Evolutionary conservation across 2,329 filamentous ascomycete species (phyloP), one percentile per base, ranked within the genome.

Genomic region (Ophiocordyceps camponoti-saundersi): DNA sequence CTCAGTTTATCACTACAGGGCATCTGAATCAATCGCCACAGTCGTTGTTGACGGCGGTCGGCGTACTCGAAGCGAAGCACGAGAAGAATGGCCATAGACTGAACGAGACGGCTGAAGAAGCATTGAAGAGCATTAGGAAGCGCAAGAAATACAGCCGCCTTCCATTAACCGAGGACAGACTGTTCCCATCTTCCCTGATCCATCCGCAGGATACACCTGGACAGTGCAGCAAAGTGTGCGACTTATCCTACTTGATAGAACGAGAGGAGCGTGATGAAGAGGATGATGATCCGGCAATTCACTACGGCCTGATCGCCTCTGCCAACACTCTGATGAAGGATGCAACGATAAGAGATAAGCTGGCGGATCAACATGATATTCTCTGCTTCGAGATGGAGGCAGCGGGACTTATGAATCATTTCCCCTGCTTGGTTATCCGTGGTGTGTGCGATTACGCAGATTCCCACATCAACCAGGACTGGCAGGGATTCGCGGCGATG

Each of bases 331-430:
- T 44, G 20, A 32, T 44, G n/a, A 44, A 34, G 23, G n/a, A 44
- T n/a, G 34, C 36, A n/a, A 7, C n/a, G 10, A n/a, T 41, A 18
- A 1, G 44, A 15, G 44, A 46, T 22, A 46, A 30, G 22, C 32
- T 42, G 26, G 34, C 44, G 3, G 36, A 15, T 2, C 15, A 46
- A 13, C n/a, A 30, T 10, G 44, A 36, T 12, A 11, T 46, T 12
- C 21, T 46, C 16, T 46, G 44, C 48, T 50, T 56, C 42, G 55
- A 59, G 49, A 59, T 59, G 54, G 42, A 44, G 18, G 42, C 42
- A 1, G 42, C 42, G 3, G 42, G 42, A 1, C 16, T 44, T 3
- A 44, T 44, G 43, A 44, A 44, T 12, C 29, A 34, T 16, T 44
- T 34, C 18, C 43, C 43, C 5, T 44, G 29, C 34, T 22, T 43